These are phyloP conservation scores for Clavispora asparagi DNA, from an alignment of 805 yeast species.

Conservation along the genomic window DNA sequence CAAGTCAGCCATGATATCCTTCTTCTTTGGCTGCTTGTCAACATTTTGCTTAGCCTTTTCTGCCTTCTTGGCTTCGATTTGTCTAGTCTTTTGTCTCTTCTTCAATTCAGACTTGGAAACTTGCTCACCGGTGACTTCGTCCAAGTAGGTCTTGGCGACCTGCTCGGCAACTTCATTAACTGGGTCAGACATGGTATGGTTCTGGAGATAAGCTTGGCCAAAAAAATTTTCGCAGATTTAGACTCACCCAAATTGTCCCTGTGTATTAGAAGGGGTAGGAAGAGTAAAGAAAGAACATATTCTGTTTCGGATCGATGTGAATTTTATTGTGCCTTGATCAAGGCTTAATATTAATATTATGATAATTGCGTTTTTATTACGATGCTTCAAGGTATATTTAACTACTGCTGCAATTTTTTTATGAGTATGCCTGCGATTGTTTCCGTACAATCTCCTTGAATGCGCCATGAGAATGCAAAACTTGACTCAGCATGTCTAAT, in stretches of 20 bases:
- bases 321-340: background rate
- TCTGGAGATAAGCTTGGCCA: slow-evolving; percentile 2
- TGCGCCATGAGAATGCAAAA: too few relatives aligned
- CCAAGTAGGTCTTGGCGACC: slow-evolving; percentile 73
- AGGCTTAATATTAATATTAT: too few relatives aligned
- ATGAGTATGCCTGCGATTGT: too few relatives aligned
- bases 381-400: too few relatives aligned
- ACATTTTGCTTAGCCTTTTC: slow-evolving; percentile 75
- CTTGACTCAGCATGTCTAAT: too few relatives aligned
- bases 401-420: too few relatives aligned
- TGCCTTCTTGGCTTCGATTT: slow-evolving; percentile 83
- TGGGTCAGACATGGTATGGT: slow-evolving; percentile 36
- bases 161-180: slow-evolving; percentile 67
- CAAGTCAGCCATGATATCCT: slow-evolving; percentile 76
- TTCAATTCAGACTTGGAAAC: slow-evolving; percentile 95
- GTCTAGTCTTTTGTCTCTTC: slow-evolving; percentile 89
- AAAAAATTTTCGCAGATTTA: slow-evolving; percentile 14
- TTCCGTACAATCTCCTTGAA: too few relatives aligned
- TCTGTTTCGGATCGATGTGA: background rate
- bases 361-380: too few relatives aligned
- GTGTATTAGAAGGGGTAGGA: background rate
- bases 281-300: background rate
- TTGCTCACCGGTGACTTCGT: slow-evolving; percentile 93
- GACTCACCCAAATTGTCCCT: background rate
- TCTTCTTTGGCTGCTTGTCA: slow-evolving; percentile 45